Base-by-base conservation (phyloP, 1,284 basidiomycete genomes). In the Porodaedalea pini region DNA sequence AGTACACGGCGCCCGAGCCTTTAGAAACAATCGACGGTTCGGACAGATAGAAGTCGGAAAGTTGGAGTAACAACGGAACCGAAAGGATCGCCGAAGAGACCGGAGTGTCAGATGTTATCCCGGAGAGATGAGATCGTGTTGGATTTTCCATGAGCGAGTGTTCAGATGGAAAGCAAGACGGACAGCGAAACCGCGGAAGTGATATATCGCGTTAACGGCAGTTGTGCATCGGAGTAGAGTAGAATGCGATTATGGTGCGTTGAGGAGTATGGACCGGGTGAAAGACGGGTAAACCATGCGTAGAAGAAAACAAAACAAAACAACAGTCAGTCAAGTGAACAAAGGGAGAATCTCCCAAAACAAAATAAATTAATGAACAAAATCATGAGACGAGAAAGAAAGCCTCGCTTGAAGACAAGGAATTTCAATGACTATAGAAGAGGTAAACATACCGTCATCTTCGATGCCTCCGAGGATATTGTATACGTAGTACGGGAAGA, bases 401-500 rank as follows among this genome's bases (percentile, higher is more conserved):
- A n/a, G 15, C n/a, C 4, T 8, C 19, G 36, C n/a, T 27, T 51
- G 36, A 51, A 19, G 34, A n/a, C n/a, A 51, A 10, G 29, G 13
- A 10, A 15, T 31, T 29, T 19, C 19, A 17, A 29, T 45, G 37
- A 41, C n/a, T n/a, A 40, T 17, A 13, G 39, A 44, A 53, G 3
- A 13, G 0, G 11, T 36, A 29, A 49, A 80, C 89, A 66, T 65
- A 94, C 94, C 93, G 69, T 95, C 93, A 68, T 93, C 92, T 72
- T 96, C 93, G 65, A 95, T 92, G 44, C 93, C 93, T 51, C 91
- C 91, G 37, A 96, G 85, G 69, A 98, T 94, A 73, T 94, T 95
- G 78, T 92, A 94, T 40, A 95, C 90, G 71, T 95, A 97, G 79
- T 90, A 97, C 2, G 94, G 94, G 83, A 97, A 97, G 79, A 97